Evolutionary conservation across 257 asterid genomes (phyloP).

Genomic region (Salvia hispanica): DNA sequence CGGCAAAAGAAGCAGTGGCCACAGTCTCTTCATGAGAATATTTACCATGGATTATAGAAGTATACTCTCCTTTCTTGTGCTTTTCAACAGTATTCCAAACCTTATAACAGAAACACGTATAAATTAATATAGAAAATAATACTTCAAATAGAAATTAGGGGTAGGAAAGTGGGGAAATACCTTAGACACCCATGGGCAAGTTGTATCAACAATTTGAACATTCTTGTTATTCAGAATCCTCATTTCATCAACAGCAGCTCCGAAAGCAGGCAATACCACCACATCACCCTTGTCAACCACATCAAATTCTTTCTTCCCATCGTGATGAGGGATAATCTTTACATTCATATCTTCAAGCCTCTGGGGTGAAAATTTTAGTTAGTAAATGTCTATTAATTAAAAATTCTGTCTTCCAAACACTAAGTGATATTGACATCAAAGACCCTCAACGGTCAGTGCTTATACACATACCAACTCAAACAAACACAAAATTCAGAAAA

Average conservation of each 20-base stretch:
- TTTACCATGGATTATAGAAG: conserved; percentile 96
- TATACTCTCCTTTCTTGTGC: conserved; percentile 95
- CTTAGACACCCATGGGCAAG: conserved; percentile 99
- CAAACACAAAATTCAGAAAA: not conserved
- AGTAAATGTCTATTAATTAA: conserved; percentile 4
- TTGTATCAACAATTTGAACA: conserved; percentile 94
- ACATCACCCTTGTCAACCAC: conserved; percentile 81
- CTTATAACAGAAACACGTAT: conserved; percentile 41
- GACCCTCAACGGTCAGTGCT: conserved; percentile 5
- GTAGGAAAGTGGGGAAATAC: conserved; percentile 38
- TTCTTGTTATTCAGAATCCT: conserved; percentile 71
- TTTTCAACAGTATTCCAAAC: conserved; percentile 94
- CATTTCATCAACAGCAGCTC: conserved; percentile 96
- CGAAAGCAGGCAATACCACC: conserved; percentile 93
- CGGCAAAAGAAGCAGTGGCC: conserved; percentile 99
- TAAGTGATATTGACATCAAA: not conserved
- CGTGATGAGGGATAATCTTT: conserved; percentile 58
- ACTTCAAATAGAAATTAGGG: not conserved
- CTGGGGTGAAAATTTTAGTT: conserved; percentile 41
- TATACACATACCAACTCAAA: conserved; percentile 21
- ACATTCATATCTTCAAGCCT: conserved; percentile 81
- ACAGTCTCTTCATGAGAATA: conserved; percentile 91
- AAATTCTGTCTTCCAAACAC: conserved; percentile 20
- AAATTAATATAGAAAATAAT: conserved; percentile 3
- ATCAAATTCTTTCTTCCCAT: conserved; percentile 68